Base-by-base conservation (phyloP, 306 rosid genomes). In the Trichosanthes truncata region DNA sequence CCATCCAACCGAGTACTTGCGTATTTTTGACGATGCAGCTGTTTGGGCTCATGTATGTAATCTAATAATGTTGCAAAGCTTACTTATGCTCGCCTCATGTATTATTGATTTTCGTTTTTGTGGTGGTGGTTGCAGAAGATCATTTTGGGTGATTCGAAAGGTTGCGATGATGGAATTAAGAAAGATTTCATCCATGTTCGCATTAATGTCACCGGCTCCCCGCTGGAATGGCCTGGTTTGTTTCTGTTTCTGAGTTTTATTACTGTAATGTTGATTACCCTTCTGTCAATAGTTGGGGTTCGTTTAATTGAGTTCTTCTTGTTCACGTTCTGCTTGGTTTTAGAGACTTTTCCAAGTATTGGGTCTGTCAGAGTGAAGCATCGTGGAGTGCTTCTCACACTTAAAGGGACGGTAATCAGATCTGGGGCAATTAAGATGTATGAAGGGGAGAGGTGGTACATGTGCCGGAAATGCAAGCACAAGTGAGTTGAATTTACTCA, bases 361-460 rank as follows among this genome's bases (percentile, higher is more conserved):
- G 98, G 97, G 26, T 89, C 92, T 14, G 90, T 94, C 52, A 88
- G 97, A 76, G 97, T 94, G 80, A 88, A 88, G 85, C 98, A 94
- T 78, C 86, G 84, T 5, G 93, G 98, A 81, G 85, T 94, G 80
- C 97, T 94, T 76, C 97, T 94, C 77, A 92, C 98, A 43, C 81
- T 92, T 9, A 94, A 89, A 85, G 98, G 98, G 86, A 94, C 97
- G 6, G 97, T 92, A 8, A 94, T 92, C 57, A 88, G 97, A 81
- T 92, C 97, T 0, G 97, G 97, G 71, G 90, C 95, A 17, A 89
- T 87, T 80, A 94, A 92, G 87, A 91, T 94, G 98, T 92, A 91
- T 65, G 98, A 94, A 85, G 97, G 98, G 79, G 98, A 94, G 91
- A 92, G 98, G 86, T 87, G 85, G 87, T 94, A 89, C 65, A 87